These are phyloP conservation scores for Euphorbia peplus DNA, from an alignment of 345 rosid species.

Conservation along the genomic window DNA sequence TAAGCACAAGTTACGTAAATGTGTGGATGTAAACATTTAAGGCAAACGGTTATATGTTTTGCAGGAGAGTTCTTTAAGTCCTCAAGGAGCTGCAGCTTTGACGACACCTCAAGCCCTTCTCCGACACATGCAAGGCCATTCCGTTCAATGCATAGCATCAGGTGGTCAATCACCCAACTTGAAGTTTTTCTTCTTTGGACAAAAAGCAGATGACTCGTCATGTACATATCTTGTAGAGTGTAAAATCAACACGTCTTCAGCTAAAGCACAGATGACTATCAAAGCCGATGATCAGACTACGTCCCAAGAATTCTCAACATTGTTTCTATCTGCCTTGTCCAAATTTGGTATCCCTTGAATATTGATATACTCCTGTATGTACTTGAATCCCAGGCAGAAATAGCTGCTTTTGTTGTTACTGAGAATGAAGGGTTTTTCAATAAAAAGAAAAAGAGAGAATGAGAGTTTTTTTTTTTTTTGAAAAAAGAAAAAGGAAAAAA, in stretches of 20 bases:
- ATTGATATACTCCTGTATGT: neutral
- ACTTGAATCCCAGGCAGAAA: neutral
- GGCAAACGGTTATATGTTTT: neutral
- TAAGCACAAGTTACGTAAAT: no score
- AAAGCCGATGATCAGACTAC: conserved; percentile 82
- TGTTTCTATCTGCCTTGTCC: conserved; percentile 68
- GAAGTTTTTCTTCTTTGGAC: conserved; percentile 93
- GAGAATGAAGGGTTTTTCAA: no score
- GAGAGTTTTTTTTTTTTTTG: neutral
- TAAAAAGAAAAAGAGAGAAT: no score
- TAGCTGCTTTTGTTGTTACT: neutral
- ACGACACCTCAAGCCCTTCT: conserved; percentile 72
- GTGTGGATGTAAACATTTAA: neutral
- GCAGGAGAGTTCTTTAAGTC: conserved; percentile 66
- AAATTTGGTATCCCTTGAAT: conserved; percentile 45
- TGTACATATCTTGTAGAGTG: conserved; percentile 73
- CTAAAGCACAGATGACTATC: conserved; percentile 68
- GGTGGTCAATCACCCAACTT: conserved; percentile 90
- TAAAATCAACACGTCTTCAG: conserved; percentile 72
- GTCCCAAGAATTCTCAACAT: conserved; percentile 50
- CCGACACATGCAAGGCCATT: conserved; percentile 79
- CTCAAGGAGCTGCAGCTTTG: conserved; percentile 66
- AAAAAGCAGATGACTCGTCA: conserved; percentile 61
- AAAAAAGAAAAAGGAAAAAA: no score
- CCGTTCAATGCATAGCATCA: conserved; percentile 87